Conservation (phyloP, 371 early-diverging fungal genomes). For the Nematocida sp. region DNA sequence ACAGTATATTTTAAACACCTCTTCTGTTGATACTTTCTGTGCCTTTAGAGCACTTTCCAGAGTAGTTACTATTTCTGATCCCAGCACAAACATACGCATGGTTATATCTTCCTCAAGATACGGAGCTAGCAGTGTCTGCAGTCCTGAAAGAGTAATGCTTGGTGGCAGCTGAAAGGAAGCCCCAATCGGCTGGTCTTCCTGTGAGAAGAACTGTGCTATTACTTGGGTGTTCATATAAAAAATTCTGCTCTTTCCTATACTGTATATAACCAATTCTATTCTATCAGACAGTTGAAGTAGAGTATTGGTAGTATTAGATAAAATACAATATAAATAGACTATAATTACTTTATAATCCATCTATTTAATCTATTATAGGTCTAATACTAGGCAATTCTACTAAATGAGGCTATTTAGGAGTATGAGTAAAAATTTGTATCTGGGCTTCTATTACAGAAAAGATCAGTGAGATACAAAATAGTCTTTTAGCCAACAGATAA, state of each 20-base stretch:
- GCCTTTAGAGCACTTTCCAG: slow-evolving; percentile 11
- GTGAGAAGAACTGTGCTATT: slow-evolving; percentile 48
- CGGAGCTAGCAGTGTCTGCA: slow-evolving; percentile 23
- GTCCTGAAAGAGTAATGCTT: slow-evolving; percentile 24
- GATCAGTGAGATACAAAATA: no score
- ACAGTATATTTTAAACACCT: slow-evolving; percentile 44
- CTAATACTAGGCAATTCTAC: no score
- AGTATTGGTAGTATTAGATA: no score
- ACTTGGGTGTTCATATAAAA: slow-evolving; percentile 47
- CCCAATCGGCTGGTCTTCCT: slow-evolving; percentile 34
- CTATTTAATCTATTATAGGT: no score
- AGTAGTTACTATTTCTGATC: slow-evolving; percentile 35
- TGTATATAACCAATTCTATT: no score
- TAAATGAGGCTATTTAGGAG: no score
- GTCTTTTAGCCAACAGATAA: no score
- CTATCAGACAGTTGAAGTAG: no score
- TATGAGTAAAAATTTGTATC: no score
- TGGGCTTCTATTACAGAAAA: no score
- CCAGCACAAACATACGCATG: slow-evolving; percentile 45
- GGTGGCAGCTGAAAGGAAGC: slow-evolving; percentile 17
- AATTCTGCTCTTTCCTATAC: slow-evolving; percentile 13
- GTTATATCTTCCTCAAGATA: background rate
- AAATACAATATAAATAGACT: no score
- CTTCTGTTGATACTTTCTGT: slow-evolving; percentile 11
- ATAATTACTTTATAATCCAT: no score